Conservation (phyloP, 2,329 filamentous ascomycete genomes). For the Paecilomyces dactylethromorphus region DNA sequence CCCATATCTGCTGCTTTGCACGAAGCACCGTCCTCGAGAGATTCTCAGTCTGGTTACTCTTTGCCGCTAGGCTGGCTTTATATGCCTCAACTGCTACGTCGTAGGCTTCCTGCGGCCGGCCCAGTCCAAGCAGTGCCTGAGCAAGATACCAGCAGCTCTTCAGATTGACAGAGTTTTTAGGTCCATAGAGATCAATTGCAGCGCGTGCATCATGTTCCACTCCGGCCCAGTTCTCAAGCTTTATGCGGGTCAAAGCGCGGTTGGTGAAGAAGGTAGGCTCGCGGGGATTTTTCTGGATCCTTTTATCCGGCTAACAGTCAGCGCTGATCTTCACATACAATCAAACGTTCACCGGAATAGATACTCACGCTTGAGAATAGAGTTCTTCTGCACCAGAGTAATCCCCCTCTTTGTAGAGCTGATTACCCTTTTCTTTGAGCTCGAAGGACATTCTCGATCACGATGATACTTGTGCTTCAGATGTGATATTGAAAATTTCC, state of each 20-base stretch:
- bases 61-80: conserved; percentile 55
- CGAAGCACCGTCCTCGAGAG: conserved; percentile 68
- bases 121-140: conserved; percentile 71
- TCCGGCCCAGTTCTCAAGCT: conserved; percentile 64
- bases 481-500: background rate
- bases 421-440: conserved; percentile 39
- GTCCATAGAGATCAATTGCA: conserved; percentile 60
- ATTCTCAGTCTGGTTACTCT: conserved; percentile 61
- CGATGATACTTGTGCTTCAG: background rate
- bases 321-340: background rate
- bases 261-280: conserved; percentile 84
- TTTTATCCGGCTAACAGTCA: conserved; percentile 23
- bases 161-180: conserved; percentile 52
- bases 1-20: conserved; percentile 84
- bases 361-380: conserved; percentile 40
- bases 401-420: conserved; percentile 39
- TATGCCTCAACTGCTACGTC: conserved; percentile 67
- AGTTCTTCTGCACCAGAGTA: conserved; percentile 40
- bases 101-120: conserved; percentile 67
- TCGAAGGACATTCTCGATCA: conserved; percentile 26
- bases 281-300: conserved; percentile 68
- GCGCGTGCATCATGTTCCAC: conserved; percentile 71
- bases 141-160: conserved; percentile 82
- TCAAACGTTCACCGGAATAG: background rate
- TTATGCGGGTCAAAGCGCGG: conserved; percentile 74